Evolutionary conservation across 345 rosid genomes (phyloP).

Genomic region (Citrus hindsii): DNA sequence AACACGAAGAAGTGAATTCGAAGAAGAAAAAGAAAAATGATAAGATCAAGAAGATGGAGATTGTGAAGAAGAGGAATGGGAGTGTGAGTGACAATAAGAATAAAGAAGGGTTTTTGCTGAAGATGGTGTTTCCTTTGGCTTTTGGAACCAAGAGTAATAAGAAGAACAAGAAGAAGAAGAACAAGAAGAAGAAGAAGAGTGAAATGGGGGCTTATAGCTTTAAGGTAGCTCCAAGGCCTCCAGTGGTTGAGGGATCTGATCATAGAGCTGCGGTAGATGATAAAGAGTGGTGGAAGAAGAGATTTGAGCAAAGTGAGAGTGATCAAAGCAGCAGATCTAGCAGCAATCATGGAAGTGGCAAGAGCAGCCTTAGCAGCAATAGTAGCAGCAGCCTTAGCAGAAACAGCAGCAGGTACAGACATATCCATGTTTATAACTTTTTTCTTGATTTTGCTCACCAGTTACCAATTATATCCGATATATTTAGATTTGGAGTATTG

Average conservation of each 20-base stretch:
- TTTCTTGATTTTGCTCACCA: not conserved
- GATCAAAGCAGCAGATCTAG: conserved; percentile 36
- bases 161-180: conserved; percentile 17
- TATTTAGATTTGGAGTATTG: too few species aligned
- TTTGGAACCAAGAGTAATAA: conserved; percentile 36
- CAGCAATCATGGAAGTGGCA: conserved; percentile 34
- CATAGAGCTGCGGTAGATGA: conserved; percentile 27
- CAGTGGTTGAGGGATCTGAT: conserved; percentile 32
- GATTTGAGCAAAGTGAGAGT: conserved; percentile 29
- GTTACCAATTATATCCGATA: too few species aligned
- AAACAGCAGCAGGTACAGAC: conserved; percentile 36
- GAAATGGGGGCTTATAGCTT: conserved; percentile 6
- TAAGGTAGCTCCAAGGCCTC: conserved; percentile 49
- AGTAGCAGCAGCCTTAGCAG: conserved; percentile 38
- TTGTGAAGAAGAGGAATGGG: conserved; percentile 27
- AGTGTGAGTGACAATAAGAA: conserved; percentile 31
- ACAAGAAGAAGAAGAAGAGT: conserved; percentile 27
- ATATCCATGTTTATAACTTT: not conserved
- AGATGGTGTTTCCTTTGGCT: conserved; percentile 63
- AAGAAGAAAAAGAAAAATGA: conserved; percentile 26
- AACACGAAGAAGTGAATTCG: conserved; percentile 6
- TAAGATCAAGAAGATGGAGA: conserved; percentile 17
- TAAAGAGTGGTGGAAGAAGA: conserved; percentile 72
- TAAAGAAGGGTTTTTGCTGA: conserved; percentile 59
- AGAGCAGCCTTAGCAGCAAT: conserved; percentile 45